Evolutionary conservation across 176 grass and related monocot species (phyloP).

Genomic region (Pharus latifolius): DNA sequence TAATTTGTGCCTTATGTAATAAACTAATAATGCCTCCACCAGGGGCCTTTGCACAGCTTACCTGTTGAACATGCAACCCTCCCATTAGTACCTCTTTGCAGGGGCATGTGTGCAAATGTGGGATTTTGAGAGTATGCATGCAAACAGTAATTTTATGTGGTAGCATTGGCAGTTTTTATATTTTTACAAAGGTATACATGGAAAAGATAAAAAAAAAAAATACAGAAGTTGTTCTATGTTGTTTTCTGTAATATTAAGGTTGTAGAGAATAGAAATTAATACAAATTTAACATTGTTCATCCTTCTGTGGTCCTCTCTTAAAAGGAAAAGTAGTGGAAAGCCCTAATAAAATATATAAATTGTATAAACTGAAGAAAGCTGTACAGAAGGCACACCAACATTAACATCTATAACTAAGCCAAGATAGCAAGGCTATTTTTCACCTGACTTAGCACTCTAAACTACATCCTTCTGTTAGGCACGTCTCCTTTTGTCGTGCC

Average conservation of each 20-base stretch:
- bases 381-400: no score
- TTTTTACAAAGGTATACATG: background rate
- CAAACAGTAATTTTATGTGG: background rate
- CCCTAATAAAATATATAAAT: no score
- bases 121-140: background rate
- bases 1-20: background rate
- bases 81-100: background rate
- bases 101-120: background rate
- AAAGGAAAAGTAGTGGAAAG: no score
- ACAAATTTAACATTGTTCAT: no score
- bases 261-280: no score
- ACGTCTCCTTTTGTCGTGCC: background rate
- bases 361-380: no score
- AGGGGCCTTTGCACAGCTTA: background rate
- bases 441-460: background rate
- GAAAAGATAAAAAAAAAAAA: background rate
- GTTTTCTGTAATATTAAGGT: background rate
- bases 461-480: background rate
- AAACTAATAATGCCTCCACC: background rate
- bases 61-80: no score
- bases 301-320: no score
- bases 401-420: background rate
- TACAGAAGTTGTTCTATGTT: background rate
- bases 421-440: background rate
- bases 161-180: background rate